Percentiles rank a stretch among this genome's conserved stretches.
Conservation (phyloP, 2,329 filamentous ascomycete species). For the Penicillium sp. region DNA sequence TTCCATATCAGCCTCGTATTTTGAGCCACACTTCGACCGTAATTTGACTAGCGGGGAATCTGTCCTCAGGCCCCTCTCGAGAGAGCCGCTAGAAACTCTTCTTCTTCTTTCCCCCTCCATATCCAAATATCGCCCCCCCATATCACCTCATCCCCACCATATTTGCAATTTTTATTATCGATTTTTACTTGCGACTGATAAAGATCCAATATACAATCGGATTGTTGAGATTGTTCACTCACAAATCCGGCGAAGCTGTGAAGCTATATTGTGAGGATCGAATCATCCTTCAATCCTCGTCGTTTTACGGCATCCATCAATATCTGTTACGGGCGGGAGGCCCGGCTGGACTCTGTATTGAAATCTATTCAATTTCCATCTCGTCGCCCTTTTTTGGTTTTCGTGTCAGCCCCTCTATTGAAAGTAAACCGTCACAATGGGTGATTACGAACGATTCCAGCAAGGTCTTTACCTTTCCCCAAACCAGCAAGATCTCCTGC, state of each 20-base stretch:
- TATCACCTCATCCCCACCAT: neutral
- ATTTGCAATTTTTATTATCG: neutral
- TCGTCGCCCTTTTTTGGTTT: neutral
- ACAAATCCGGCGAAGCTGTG: neutral
- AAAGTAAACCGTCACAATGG: slow-evolving; percentile 29
- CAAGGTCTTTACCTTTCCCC: slow-evolving; percentile 69
- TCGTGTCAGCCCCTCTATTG: neutral
- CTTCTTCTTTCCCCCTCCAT: slow-evolving; percentile 8
- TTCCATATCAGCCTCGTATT: slow-evolving; percentile 5
- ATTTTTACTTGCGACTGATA: neutral
- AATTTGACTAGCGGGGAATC: slow-evolving; percentile 10
- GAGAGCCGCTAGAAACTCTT: slow-evolving; percentile 9
- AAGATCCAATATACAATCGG: neutral
- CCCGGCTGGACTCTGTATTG: slow-evolving; percentile 25
- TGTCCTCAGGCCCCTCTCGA: slow-evolving; percentile 19
- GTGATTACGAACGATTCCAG: slow-evolving; percentile 43
- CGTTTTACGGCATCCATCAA: slow-evolving; percentile 14
- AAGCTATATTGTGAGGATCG: neutral
- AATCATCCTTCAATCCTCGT: slow-evolving; percentile 1
- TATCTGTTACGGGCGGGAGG: slow-evolving; percentile 37
- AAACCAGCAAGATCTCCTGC: slow-evolving; percentile 73
- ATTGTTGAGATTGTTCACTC: neutral
- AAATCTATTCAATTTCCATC: slow-evolving; percentile 1
- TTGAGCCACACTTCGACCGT: slow-evolving; percentile 9
- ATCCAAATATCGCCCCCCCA: slow-evolving; percentile 7